A percentile compares a stretch with the other conserved stretches of the same genome.
These are phyloP conservation scores for Paecilomyces sp. DNA, from an alignment of 2,329 filamentous ascomycete species.

Conservation along the genomic window DNA sequence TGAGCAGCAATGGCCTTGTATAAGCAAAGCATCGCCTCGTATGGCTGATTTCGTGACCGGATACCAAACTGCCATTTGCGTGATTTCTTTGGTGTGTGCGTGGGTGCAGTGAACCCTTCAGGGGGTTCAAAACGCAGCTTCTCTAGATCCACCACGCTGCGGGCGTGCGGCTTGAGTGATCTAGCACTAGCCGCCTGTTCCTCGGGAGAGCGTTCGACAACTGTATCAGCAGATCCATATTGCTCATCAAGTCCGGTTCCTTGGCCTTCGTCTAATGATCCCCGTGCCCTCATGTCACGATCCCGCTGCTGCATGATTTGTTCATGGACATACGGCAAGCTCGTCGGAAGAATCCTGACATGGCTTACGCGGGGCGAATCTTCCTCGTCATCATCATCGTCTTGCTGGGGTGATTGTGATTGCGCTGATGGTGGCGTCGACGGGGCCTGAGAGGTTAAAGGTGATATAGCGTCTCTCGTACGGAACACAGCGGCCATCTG, in stretches of 20 bases:
- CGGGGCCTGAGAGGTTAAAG: constrained; percentile 13
- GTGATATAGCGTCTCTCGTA: constrained; percentile 12
- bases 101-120: constrained; percentile 43
- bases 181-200: constrained; percentile 77
- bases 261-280: constrained; percentile 39
- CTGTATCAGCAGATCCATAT: constrained; percentile 8
- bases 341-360: constrained; percentile 85
- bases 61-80: constrained; percentile 99
- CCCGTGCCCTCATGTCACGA: constrained; percentile 20
- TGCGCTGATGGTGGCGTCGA: constrained; percentile 20
- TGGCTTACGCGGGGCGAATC: constrained; percentile 62
- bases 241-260: constrained; percentile 10
- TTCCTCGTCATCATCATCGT: constrained; percentile 28
- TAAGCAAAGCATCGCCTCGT: constrained; percentile 89
- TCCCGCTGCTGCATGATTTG: constrained; percentile 68
- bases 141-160: constrained; percentile 63
- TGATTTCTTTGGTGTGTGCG: constrained; percentile 51
- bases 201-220: constrained; percentile 41
- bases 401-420: constrained; percentile 16
- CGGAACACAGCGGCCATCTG: constrained; percentile 8
- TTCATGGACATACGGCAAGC: constrained; percentile 81
- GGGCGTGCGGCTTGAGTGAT: constrained; percentile 77
- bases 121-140: constrained; percentile 50
- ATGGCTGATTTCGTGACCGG: constrained; percentile 83
- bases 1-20: constrained; percentile 86